phyloP scores from a whole-genome alignment of 1,139 yeast species.

The Nakaseomyces kungkrabaensis region DNA sequence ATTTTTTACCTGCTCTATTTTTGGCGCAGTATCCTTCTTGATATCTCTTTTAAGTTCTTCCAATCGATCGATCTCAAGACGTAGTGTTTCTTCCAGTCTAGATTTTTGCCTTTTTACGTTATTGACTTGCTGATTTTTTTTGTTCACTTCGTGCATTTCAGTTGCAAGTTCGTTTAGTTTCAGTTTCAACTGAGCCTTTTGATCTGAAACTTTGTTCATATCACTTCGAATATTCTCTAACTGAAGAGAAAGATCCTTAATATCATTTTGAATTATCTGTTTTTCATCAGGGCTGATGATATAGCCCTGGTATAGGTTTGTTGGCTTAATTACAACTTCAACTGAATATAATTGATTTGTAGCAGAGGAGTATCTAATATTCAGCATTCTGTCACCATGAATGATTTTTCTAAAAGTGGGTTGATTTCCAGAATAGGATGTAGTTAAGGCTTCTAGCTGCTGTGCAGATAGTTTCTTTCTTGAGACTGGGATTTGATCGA shows the following conservation, averaged over 20 bases:
- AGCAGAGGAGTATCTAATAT: conserved; percentile 45
- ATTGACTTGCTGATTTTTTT: conserved; percentile 14
- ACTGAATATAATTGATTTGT: conserved; percentile 44
- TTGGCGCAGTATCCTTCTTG: conserved; percentile 20
- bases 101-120: conserved; percentile 14
- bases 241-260: conserved; percentile 12
- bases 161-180: conserved; percentile 13
- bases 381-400: conserved; percentile 47
- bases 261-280: conserved; percentile 15
- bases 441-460: conserved; percentile 35
- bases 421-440: conserved; percentile 31
- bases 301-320: conserved; percentile 33
- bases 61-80: conserved; percentile 25
- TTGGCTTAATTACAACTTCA: conserved; percentile 18
- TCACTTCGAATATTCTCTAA: conserved; percentile 16
- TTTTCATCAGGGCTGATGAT: conserved; percentile 37
- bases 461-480: conserved; percentile 33
- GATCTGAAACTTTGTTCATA: conserved; percentile 18
- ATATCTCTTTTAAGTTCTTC: conserved; percentile 16
- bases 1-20: conserved; percentile 25
- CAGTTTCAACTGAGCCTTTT: conserved; percentile 14
- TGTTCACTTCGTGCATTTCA: conserved; percentile 12
- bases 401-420: conserved; percentile 47
- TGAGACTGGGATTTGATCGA: conserved; percentile 60
- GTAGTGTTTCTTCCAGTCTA: conserved; percentile 16